Conservation (phyloP, 2,329 filamentous ascomycete genomes). For the Xylariaceae sp. region DNA sequence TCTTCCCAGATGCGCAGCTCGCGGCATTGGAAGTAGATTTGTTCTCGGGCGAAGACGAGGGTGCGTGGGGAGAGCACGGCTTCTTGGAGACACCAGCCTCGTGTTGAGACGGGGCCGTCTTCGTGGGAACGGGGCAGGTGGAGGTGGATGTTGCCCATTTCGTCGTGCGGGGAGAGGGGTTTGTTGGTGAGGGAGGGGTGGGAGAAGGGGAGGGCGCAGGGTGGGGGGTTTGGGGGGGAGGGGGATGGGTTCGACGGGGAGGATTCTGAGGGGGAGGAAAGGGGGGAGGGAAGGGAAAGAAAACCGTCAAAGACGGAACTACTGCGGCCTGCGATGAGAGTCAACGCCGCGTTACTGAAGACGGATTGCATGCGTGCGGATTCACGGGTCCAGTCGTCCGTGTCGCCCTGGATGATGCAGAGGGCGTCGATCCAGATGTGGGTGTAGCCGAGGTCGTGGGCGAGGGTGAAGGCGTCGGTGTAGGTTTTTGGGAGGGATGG, state of each 20-base stretch:
- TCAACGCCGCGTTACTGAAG: slow-evolving; percentile 19
- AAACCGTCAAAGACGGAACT: slow-evolving; percentile 19
- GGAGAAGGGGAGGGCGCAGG: slow-evolving; percentile 14
- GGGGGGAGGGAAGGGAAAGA: background rate
- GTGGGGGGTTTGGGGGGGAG: background rate
- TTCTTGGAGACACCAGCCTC: slow-evolving; percentile 27
- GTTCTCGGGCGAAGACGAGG: slow-evolving; percentile 18
- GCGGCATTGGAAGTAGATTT: slow-evolving; percentile 20
- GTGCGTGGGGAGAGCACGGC: slow-evolving; percentile 16
- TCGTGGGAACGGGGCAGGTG: slow-evolving; percentile 1
- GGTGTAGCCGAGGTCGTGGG: slow-evolving; percentile 13
- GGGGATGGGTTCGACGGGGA: slow-evolving; percentile 1
- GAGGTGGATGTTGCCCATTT: background rate
- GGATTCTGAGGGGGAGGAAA: too few relatives aligned
- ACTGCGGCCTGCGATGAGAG: slow-evolving; percentile 19
- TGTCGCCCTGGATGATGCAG: slow-evolving; percentile 25
- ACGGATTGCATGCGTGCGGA: slow-evolving; percentile 15
- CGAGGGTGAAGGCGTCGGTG: slow-evolving; percentile 12
- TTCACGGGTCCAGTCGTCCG: slow-evolving; percentile 18
- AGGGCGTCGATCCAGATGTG: slow-evolving; percentile 28
- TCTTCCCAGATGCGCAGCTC: slow-evolving; percentile 12
- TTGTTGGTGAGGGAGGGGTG: background rate
- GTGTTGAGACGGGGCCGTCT: slow-evolving; percentile 9
- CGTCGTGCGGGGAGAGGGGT: background rate
- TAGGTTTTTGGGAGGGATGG: slow-evolving; percentile 6